Percentiles rank a stretch among this genome's conserved stretches.
Evolutionary conservation across 2,329 filamentous ascomycete genomes (phyloP).

Genomic region (Fusarium chaquense): DNA sequence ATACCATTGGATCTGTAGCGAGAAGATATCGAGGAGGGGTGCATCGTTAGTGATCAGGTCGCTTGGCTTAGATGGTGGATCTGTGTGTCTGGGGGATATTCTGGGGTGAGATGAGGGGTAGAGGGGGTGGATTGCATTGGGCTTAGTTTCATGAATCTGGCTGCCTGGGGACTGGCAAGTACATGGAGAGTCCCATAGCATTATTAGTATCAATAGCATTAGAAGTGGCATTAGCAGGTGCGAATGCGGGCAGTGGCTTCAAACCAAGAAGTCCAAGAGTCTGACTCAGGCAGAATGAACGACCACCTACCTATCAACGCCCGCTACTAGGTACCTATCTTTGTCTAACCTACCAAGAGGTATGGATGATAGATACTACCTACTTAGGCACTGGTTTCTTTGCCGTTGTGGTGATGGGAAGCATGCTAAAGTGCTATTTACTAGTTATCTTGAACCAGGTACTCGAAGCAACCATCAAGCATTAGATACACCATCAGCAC

Average conservation of each 20-base stretch:
- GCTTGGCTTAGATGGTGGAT: slow-evolving; percentile 14
- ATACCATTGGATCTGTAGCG: neutral
- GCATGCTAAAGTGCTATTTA: neutral
- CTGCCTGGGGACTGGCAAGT: slow-evolving; percentile 7
- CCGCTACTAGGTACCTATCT: slow-evolving; percentile 1
- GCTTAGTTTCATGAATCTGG: slow-evolving; percentile 12
- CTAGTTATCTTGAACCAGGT: neutral
- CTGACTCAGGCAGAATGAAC: neutral
- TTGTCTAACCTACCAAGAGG: neutral
- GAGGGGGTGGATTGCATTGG: slow-evolving; percentile 6
- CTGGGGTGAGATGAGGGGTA: slow-evolving; percentile 28
- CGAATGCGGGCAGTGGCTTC: slow-evolving; percentile 27
- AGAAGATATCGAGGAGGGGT: slow-evolving; percentile 17
- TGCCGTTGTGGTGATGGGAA: neutral
- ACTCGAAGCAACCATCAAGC: neutral
- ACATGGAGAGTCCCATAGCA: neutral
- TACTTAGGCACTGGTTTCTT: neutral
- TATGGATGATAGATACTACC: neutral
- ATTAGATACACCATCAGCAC: neutral
- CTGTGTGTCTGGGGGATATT: slow-evolving; percentile 29
- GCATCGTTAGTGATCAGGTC: slow-evolving; percentile 18
- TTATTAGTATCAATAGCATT: neutral
- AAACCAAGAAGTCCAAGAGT: slow-evolving; percentile 7
- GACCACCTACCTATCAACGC: slow-evolving; percentile 6
- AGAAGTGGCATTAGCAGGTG: neutral